Conservation (phyloP, 2,329 filamentous ascomycete genomes). For the Botrytis medusae region DNA sequence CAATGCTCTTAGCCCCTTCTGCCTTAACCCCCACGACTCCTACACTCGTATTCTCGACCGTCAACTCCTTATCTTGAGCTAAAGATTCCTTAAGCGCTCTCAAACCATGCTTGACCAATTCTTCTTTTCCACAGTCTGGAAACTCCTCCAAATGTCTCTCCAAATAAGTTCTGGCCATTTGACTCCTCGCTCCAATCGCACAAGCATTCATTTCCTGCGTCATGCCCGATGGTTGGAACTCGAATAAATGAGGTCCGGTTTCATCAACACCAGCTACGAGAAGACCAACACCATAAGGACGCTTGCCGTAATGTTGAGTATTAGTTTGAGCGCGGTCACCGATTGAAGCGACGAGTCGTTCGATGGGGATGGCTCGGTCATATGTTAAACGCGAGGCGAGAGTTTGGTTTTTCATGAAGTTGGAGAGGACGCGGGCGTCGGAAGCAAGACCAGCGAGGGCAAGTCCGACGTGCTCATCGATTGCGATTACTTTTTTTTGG, state of each 20-base stretch:
- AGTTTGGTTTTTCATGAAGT: slow-evolving; percentile 99
- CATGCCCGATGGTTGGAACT: slow-evolving; percentile 95
- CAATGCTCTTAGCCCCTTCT: slow-evolving; percentile 55
- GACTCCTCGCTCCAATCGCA: slow-evolving; percentile 90
- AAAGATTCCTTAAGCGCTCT: slow-evolving; percentile 92
- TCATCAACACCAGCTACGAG: slow-evolving; percentile 93
- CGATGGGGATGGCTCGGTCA: slow-evolving; percentile 87
- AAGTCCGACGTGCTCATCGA: slow-evolving; percentile 94
- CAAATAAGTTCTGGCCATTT: slow-evolving; percentile 97
- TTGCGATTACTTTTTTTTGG: slow-evolving; percentile 97
- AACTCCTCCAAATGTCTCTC: slow-evolving; percentile 90
- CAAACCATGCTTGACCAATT: slow-evolving; percentile 87
- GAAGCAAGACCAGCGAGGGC: slow-evolving; percentile 96
- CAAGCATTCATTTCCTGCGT: slow-evolving; percentile 97
- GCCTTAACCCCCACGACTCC: slow-evolving; percentile 70
- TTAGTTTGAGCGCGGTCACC: slow-evolving; percentile 96
- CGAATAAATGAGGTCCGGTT: slow-evolving; percentile 90
- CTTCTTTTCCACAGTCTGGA: slow-evolving; percentile 71
- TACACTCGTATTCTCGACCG: slow-evolving; percentile 93
- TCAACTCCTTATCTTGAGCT: slow-evolving; percentile 96
- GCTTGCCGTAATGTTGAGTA: slow-evolving; percentile 95
- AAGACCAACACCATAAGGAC: slow-evolving; percentile 92
- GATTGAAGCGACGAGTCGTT: slow-evolving; percentile 86
- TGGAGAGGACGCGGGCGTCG: slow-evolving; percentile 97
- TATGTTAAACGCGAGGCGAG: slow-evolving; percentile 94